phyloP scores from a whole-genome alignment of 2,329 filamentous ascomycete genomes.

The Penicillium crustosum region DNA sequence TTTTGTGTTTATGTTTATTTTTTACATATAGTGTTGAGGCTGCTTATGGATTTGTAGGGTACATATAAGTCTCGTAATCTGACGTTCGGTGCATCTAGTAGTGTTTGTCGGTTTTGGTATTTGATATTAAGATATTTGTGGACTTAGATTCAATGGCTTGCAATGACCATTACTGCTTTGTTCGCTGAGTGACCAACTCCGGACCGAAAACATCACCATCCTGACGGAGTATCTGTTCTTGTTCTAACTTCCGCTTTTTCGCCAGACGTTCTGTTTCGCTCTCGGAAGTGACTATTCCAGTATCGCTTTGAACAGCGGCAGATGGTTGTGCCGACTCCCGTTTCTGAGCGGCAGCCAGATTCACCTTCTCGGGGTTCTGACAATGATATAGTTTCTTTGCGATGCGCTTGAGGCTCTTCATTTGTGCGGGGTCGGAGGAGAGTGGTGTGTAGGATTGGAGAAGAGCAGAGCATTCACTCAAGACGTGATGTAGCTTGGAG shows the following conservation, averaged over 20 bases:
- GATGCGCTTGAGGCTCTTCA: conserved; percentile 47
- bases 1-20: not conserved
- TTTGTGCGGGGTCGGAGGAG: conserved; percentile 40
- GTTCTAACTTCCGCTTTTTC: conserved; percentile 44
- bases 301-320: conserved; percentile 17
- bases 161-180: conserved; percentile 21
- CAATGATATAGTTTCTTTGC: conserved; percentile 52
- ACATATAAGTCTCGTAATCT: too few relatives aligned
- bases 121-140: not conserved
- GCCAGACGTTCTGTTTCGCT: conserved; percentile 39
- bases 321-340: conserved; percentile 37
- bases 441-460: conserved; percentile 42
- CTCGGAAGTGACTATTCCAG: conserved; percentile 32
- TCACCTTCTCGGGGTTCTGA: conserved; percentile 50
- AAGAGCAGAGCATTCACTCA: conserved; percentile 41
- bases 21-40: not conserved
- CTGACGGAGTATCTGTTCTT: conserved; percentile 24
- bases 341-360: conserved; percentile 43
- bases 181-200: conserved; percentile 37
- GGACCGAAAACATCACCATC: conserved; percentile 38
- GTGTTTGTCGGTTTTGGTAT: not conserved
- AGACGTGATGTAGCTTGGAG: conserved; percentile 38
- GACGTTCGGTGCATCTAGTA: not conserved
- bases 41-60: not conserved
- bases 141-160: not conserved